Base-by-base conservation (phyloP, 371 early-diverging fungal species). In the Blakeslea trispora region DNA sequence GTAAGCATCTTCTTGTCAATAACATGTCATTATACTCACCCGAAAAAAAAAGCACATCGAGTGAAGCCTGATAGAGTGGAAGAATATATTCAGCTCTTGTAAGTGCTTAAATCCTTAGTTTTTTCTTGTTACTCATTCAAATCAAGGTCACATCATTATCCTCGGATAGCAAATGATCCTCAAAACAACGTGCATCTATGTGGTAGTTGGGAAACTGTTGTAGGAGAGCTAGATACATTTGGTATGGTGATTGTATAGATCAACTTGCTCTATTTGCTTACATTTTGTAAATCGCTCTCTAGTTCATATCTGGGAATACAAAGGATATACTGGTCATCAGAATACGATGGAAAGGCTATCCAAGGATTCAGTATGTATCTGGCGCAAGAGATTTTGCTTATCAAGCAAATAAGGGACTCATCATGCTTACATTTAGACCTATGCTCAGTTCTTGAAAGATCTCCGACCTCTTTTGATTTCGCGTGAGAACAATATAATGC, bases 271-370 rank as follows among this genome's bases (percentile, higher is more conserved):
- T 21, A 35, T 24, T 32, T 42, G 10, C 13, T 22, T n/a, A 4
- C 22, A 18, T 42, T 42, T 35, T 28, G 7, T 28, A 28, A 28
- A 28, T 5, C 28, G 7, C 4, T 32, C 10, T 17, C 23, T 48
- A 75, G 90, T 94, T 44, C 96, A 96, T 57, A 86, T 96, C 62
- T 95, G 95, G 95, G 93, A 96, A 72, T 95, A 93, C 76, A 81
- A 91, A 57, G 91, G 92, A 7, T 96, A 95, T 66, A 80, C 79
- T 9, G 93, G 91, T n/a, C 89, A 91, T 66, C 62, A 80, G 32
- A 69, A 78, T 19, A 84, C 86, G 2, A 72, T 77, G 64, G 65
- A 69, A 17, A 69, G 79, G 24, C 62, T 89, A 41, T 63, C 76
- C 53, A 51, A 76, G 42, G 86, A 92, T 63, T 64, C 80, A 50